phyloP scores from a whole-genome alignment of 1,284 basidiomycete genomes.

The Bondarzewia mesenterica region DNA sequence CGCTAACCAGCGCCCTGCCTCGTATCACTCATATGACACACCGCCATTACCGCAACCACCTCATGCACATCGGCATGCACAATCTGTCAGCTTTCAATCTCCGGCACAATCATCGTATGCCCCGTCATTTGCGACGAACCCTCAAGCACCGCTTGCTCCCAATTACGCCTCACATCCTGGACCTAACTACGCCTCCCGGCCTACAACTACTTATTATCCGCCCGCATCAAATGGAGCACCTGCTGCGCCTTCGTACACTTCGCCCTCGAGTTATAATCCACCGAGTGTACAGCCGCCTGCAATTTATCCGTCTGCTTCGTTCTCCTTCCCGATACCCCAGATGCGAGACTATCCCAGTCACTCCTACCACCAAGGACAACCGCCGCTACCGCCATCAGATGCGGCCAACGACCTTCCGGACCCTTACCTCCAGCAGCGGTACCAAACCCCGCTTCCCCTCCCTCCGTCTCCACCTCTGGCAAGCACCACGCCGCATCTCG shows the following conservation, averaged over 20 bases:
- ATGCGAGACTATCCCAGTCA: neutral
- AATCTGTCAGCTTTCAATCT: neutral
- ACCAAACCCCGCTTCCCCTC: slow-evolving; percentile 43
- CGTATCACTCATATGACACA: neutral
- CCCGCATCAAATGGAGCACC: neutral
- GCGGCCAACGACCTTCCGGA: slow-evolving; percentile 25
- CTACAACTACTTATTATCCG: neutral
- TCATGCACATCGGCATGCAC: neutral
- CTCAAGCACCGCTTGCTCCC: neutral
- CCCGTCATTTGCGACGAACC: neutral
- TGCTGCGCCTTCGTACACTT: neutral
- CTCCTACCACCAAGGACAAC: neutral
- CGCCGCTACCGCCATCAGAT: neutral
- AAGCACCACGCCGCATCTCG: neutral
- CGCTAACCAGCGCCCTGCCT: neutral
- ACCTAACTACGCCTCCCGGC: neutral
- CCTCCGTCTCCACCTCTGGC: slow-evolving; percentile 23
- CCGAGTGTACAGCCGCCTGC: neutral
- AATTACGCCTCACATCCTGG: neutral
- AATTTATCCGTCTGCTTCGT: neutral
- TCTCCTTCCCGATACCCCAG: slow-evolving; percentile 10
- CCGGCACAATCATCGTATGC: neutral
- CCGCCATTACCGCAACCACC: neutral
- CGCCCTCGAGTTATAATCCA: neutral
- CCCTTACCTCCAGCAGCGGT: slow-evolving; percentile 31